Conservation (phyloP, 2,329 filamentous ascomycete species). For the Grosmannia huntii region DNA sequence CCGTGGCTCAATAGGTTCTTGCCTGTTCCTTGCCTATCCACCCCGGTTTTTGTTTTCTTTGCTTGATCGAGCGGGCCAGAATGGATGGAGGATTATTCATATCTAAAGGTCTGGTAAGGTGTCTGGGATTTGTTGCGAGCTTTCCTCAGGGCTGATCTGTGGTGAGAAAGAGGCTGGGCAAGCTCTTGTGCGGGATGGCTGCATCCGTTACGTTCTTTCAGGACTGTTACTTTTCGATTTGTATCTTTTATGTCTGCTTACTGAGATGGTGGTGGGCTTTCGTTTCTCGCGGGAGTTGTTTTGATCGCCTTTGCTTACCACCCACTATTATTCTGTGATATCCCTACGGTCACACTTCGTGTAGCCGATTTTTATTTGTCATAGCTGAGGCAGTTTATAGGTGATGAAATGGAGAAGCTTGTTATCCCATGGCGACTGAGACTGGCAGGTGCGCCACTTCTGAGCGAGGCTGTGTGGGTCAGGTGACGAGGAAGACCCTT, state of each 20-base stretch:
- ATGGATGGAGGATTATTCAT: not conserved
- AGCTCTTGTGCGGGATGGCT: not conserved
- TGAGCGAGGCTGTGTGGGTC: not conserved
- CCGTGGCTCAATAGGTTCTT: not conserved
- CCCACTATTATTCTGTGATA: not conserved
- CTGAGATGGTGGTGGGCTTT: not conserved
- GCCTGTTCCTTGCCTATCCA: not conserved
- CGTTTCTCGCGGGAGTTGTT: not conserved
- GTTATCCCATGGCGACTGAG: not conserved
- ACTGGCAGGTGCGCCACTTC: not conserved
- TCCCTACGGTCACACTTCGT: not conserved
- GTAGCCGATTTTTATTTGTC: not conserved
- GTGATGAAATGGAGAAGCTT: not conserved
- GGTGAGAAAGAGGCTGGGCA: not conserved
- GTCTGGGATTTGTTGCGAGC: not conserved
- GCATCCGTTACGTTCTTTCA: not conserved
- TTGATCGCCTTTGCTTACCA: not conserved
- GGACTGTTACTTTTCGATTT: not conserved
- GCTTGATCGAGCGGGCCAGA: not conserved
- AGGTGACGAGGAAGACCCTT: not conserved
- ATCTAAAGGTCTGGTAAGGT: not conserved
- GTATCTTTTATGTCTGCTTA: not conserved
- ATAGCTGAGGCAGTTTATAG: not conserved
- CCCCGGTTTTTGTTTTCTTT: not conserved
- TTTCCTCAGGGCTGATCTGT: not conserved